Conservation (phyloP, 768 basidiomycete species). For the Suillus hirtellus region DNA sequence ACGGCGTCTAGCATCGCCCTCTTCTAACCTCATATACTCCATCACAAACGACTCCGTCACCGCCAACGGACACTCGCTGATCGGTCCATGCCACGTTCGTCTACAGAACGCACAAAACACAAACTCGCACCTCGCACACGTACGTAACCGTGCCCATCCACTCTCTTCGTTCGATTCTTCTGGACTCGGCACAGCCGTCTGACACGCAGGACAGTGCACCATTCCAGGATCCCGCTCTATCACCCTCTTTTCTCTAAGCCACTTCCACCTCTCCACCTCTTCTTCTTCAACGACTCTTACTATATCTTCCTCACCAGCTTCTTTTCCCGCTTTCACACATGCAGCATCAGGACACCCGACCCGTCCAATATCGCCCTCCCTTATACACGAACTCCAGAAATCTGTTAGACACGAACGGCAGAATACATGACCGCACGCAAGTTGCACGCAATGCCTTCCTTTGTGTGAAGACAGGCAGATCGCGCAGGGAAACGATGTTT, state of each 20-base stretch:
- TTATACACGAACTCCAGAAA: conserved; percentile 82
- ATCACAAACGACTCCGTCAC: conserved; percentile 63
- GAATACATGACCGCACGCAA: conserved; percentile 78
- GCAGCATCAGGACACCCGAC: conserved; percentile 82
- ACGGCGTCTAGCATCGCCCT: conserved; percentile 49
- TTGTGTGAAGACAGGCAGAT: conserved; percentile 77
- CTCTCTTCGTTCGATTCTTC: conserved; percentile 48
- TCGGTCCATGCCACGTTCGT: conserved; percentile 86
- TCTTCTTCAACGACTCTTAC: conserved; percentile 65
- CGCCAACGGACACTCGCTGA: conserved; percentile 67
- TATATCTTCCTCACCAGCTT: conserved; percentile 72
- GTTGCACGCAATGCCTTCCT: conserved; percentile 70
- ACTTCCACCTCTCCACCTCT: conserved; percentile 71
- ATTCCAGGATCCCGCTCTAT: conserved; percentile 80
- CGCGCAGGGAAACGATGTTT: conserved; percentile 66
- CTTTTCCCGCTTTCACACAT: conserved; percentile 66
- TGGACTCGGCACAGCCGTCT: conserved; percentile 67
- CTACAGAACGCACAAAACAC: conserved; percentile 85
- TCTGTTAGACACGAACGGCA: conserved; percentile 78
- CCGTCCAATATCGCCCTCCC: conserved; percentile 71
- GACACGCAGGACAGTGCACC: conserved; percentile 83
- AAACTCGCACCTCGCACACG: conserved; percentile 69
- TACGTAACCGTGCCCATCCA: conserved; percentile 71
- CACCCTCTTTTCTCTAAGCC: conserved; percentile 70
- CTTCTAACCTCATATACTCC: conserved; percentile 63